Evolutionary conservation across 495 filamentous ascomycete genomes (phyloP), one percentile per base, ranked within the genome.

Genomic region (Penicillium taxi): DNA sequence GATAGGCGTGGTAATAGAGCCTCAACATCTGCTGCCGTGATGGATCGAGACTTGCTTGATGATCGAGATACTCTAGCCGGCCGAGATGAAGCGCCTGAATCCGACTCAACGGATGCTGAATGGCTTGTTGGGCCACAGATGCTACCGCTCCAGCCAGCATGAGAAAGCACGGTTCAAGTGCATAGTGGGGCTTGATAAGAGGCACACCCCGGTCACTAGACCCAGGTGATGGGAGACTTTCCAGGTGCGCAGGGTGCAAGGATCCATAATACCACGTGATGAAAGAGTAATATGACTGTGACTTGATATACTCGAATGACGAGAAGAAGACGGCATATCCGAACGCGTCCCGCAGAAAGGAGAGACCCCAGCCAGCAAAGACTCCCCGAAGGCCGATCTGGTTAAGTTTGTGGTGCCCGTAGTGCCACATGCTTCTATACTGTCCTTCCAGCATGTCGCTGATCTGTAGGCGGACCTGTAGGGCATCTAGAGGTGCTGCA

Each of bases 401-500:
- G 9, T 61, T 69, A 12, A 88, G 66, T 56, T 94, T 94, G 30
- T 76, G 72, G 19, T 61, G 60, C 2, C 78, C 76, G 45, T 91
- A 94, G 2, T 77, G 66, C 84, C 84, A 94, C 77, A 94, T 86
- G 49, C 73, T 87, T 42, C 70, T 74, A 45, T 86, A 84, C 38
- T 74, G 75, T 5, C 77, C 76, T 38, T 74, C 65, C 6, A 85
- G 61, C 42, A 87, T 73, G 30, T 86, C 80, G 32, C 64, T 68
- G 27, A 81, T 78, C 32, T 81, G 77, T 44, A 87, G 83, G 27
- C 87, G 75, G 16, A 86, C 78, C 53, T 88, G 82, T 5, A 95
- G 70, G 3, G 88, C 88, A 53, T 95, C 88, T n/a, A 94, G 67
- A 2, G 88, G 88, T 0, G 88, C 86, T 0, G 87, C 88, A 15